Evolutionary conservation across 768 basidiomycete species (phyloP), one percentile per base, ranked within the genome.

Genomic region (Leucogyrophana mollusca): DNA sequence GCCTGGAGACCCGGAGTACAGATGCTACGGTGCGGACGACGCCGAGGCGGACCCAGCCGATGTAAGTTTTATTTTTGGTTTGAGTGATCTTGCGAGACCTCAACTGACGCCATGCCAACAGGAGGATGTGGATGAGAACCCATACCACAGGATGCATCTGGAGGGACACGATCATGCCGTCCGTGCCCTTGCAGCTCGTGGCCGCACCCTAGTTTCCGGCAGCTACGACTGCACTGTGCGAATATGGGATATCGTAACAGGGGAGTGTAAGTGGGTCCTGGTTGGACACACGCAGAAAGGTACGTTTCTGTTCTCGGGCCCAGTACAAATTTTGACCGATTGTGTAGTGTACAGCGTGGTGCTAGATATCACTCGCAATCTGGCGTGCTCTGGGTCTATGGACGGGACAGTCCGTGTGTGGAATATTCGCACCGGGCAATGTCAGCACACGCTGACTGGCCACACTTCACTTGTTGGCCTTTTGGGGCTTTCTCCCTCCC

Each of bases 371-470:
- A 72, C 74, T 38, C 88, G 94, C 16, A 83, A 91, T 44, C 90
- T 94, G 61, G 92, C 92, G 21, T 94, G 91, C 54, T 98, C 96
- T 2, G 95, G 95, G 7, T 97, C 94, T 4, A 95, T 97, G 94
- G 95, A 98, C 65, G 90, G 92, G 37, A 94, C 92, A 2, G 94
- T 98, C 51, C 90, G 91, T 40, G 82, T 99, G 27, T 99, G 95
- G 95, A 87, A 89, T 56, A 73, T 95, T 27, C 78, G 76, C 41
- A 91, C 78, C 2, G 95, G 95, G 0, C 76, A 84, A 58, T 90
- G 86, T 49, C 76, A 84, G 24, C 83, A 90, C 58, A 83, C 83
- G 3, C 74, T 98, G 18, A 83, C 85, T 4, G 95, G 95, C 0
- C 95, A 99, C 59, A 93, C 90, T 0, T 95, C 93, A 3, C 82